Evolutionary conservation across 139 green algal species (phyloP).

Genomic region (Chlorella sp.): DNA sequence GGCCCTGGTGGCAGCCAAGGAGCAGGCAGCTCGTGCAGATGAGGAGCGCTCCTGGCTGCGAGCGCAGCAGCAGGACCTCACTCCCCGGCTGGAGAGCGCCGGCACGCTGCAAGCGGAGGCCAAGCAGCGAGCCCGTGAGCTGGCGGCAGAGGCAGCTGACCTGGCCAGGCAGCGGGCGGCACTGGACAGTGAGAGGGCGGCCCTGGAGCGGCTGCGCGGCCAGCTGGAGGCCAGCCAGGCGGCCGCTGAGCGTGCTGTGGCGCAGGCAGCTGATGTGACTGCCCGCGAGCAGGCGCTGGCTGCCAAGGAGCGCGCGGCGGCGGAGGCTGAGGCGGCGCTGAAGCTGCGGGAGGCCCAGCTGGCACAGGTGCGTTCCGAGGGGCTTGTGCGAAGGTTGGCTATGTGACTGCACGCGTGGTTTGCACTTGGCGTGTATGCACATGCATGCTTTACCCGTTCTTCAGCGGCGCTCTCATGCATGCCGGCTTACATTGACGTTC

Average conservation of each 20-base stretch:
- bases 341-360: conserved; percentile 26
- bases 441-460: too few relatives aligned
- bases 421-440: too few relatives aligned
- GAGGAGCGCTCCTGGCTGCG: conserved; percentile 21
- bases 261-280: conserved; percentile 16
- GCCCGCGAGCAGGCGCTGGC: conserved; percentile 5
- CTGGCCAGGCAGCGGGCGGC: background rate
- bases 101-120: background rate
- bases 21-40: conserved; percentile 12
- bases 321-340: conserved; percentile 21
- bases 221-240: conserved; percentile 33
- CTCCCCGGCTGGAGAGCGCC: conserved; percentile 20
- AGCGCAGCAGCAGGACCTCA: conserved; percentile 32
- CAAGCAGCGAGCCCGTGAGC: conserved; percentile 26
- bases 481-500: background rate
- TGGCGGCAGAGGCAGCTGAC: conserved; percentile 29
- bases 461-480: background rate
- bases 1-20: background rate
- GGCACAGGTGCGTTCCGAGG: background rate
- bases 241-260: conserved; percentile 12
- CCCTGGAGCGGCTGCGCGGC: conserved; percentile 24
- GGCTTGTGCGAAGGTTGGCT: too few relatives aligned
- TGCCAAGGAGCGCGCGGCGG: conserved; percentile 10
- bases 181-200: conserved; percentile 16
- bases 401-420: too few relatives aligned